A percentile compares a stretch with the other conserved stretches of the same genome.
Evolutionary conservation across 305 asterid species (phyloP).

Genomic region (Fraxinus dipetala): DNA sequence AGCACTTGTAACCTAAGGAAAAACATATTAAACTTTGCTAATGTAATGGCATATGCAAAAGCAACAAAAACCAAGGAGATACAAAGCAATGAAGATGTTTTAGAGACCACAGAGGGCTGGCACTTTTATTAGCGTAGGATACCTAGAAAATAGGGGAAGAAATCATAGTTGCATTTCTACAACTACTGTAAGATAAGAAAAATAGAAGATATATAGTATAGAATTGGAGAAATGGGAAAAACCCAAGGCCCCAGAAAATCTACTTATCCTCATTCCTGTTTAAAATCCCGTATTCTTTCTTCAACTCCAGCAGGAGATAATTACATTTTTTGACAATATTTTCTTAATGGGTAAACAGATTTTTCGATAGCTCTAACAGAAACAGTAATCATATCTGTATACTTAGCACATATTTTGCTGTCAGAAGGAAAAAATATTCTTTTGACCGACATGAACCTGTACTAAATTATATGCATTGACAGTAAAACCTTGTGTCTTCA

Average conservation of each 20-base stretch:
- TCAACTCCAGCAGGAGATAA: not conserved
- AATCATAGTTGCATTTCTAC: not conserved
- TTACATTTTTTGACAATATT: not conserved
- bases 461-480: not conserved
- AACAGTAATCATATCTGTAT: not conserved
- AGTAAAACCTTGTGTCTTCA: not conserved
- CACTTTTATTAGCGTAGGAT: not conserved
- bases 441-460: not conserved
- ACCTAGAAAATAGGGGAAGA: not conserved
- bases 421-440: not conserved
- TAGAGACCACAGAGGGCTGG: not conserved
- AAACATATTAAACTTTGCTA: not conserved
- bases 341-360: not conserved
- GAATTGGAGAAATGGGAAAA: not conserved
- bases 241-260: not conserved
- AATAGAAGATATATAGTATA: not conserved
- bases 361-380: not conserved
- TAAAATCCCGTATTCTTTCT: not conserved
- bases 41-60: not conserved
- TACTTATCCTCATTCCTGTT: not conserved
- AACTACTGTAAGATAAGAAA: not conserved
- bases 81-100: not conserved
- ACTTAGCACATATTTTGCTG: not conserved
- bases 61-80: not conserved
- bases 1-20: not conserved